Percentiles rank a stretch among this genome's conserved stretches.
These are phyloP conservation scores for Leishmania tropica DNA, from an alignment of 208 protist genomes.

Conservation along the genomic window DNA sequence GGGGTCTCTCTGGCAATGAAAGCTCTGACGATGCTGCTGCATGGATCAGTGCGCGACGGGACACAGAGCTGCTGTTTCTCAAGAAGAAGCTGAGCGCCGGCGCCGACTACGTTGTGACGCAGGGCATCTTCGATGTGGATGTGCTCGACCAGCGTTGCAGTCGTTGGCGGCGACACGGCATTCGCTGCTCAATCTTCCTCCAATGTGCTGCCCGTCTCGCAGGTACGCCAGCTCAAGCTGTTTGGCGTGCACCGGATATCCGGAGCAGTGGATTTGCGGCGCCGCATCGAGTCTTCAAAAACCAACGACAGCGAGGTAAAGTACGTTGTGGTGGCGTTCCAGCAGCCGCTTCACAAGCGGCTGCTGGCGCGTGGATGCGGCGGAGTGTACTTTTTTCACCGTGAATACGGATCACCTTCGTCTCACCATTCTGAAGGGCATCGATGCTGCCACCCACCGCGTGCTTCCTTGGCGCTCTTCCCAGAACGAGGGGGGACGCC, in stretches of 20 bases:
- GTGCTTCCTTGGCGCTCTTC: conserved; percentile 61
- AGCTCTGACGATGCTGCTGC: conserved; percentile 22
- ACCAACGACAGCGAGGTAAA: conserved; percentile 59
- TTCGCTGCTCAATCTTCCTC: conserved; percentile 81
- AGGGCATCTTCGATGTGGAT: conserved; percentile 92
- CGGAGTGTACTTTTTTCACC: conserved; percentile 95
- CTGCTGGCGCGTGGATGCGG: conserved; percentile 67
- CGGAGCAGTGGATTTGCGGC: conserved; percentile 47
- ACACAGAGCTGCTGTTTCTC: conserved; percentile 81
- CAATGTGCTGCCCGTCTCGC: conserved; percentile 84
- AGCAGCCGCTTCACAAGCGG: conserved; percentile 57
- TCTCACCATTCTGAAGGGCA: conserved; percentile 61
- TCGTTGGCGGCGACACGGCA: conserved; percentile 68
- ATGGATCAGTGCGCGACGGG: conserved; percentile 15
- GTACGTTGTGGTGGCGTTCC: conserved; percentile 37
- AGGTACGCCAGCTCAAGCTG: conserved; percentile 43
- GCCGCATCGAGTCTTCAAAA: conserved; percentile 19
- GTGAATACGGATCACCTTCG: conserved; percentile 89
- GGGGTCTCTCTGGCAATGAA: conserved; percentile 26
- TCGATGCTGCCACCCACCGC: conserved; percentile 38
- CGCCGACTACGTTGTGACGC: conserved; percentile 95
- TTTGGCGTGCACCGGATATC: conserved; percentile 68
- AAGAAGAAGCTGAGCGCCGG: conserved; percentile 94
- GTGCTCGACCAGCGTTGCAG: conserved; percentile 79
- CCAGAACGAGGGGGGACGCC: conserved; percentile 52